phyloP scores from a whole-genome alignment of 441 rosid genomes.

The Pelargonium fulgidum region DNA sequence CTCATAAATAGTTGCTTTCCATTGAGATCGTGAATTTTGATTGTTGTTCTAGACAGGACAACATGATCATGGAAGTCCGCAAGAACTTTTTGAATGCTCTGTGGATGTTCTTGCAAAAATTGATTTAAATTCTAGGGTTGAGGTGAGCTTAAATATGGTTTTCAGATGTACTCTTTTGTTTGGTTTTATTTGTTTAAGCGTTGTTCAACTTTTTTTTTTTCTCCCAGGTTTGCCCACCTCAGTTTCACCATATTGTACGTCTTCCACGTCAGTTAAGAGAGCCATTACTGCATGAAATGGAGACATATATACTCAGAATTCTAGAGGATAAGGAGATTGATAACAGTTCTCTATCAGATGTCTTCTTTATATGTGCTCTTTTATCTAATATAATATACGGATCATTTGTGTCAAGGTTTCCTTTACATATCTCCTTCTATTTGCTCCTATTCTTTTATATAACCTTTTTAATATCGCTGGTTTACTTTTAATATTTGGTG shows the following conservation, averaged over 20 bases:
- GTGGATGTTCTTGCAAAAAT: constrained; percentile 69
- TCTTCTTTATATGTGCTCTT: constrained; percentile 58
- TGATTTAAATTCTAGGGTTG: constrained; percentile 31
- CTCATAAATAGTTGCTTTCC: constrained; percentile 20
- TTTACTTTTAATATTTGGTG: neutral
- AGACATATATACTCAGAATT: constrained; percentile 45
- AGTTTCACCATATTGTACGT: constrained; percentile 38
- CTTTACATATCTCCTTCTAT: constrained; percentile 5
- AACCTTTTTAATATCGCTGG: constrained; percentile 6
- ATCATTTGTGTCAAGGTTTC: constrained; percentile 54
- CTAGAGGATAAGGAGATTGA: constrained; percentile 37
- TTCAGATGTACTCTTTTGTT: constrained; percentile 10
- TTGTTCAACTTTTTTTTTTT: constrained; percentile 16
- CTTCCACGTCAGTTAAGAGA: constrained; percentile 73
- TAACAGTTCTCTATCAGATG: constrained; percentile 52
- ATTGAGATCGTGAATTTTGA: constrained; percentile 25
- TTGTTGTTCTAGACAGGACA: constrained; percentile 47
- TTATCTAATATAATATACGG: constrained; percentile 66
- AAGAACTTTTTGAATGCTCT: constrained; percentile 67
- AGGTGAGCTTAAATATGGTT: constrained; percentile 44
- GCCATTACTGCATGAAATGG: constrained; percentile 70
- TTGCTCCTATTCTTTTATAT: neutral
- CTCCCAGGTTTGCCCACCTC: constrained; percentile 44
- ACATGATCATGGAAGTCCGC: constrained; percentile 36
- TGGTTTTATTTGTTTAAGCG: constrained; percentile 4